Conservation (phyloP, 208 protist genomes). For the Herpetomonas samuelpessoai region DNA sequence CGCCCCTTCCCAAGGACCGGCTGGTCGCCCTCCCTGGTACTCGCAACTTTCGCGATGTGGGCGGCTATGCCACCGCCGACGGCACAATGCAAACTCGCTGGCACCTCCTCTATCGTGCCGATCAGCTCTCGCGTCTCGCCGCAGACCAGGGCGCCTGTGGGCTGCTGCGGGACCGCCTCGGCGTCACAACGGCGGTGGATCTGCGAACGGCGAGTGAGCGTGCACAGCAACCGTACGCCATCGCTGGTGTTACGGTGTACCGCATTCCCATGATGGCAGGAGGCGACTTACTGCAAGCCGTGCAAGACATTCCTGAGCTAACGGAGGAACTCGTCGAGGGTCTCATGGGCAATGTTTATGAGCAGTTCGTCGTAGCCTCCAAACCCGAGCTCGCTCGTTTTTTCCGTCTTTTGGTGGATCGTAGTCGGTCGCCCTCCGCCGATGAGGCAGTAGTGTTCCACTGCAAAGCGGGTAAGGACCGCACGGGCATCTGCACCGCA, state of each 20-base stretch:
- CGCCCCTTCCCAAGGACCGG: too few species aligned
- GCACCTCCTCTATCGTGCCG: conserved; percentile 31
- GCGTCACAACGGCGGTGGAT: neutral
- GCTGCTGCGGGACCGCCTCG: neutral
- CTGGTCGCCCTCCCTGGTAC: too few species aligned
- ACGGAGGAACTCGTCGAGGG: neutral
- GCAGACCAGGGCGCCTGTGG: neutral
- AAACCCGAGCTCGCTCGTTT: neutral
- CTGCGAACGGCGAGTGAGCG: neutral
- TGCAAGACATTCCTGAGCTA: neutral
- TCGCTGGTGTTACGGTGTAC: neutral
- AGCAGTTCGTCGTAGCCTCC: neutral
- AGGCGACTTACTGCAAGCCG: neutral
- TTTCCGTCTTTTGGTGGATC: neutral
- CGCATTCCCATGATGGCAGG: neutral
- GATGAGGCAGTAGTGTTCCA: too few species aligned
- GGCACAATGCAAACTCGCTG: conserved; percentile 20
- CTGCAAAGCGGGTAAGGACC: conserved; percentile 51
- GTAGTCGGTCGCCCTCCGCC: too few species aligned
- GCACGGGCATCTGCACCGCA: conserved; percentile 38
- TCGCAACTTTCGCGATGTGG: conserved; percentile 55
- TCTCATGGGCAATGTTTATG: neutral
- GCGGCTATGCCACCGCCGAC: conserved; percentile 33
- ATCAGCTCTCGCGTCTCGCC: conserved; percentile 18
- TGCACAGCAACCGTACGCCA: neutral